Conservation (phyloP, 2,329 filamentous ascomycete genomes). For the Pseudocercospora musae region DNA sequence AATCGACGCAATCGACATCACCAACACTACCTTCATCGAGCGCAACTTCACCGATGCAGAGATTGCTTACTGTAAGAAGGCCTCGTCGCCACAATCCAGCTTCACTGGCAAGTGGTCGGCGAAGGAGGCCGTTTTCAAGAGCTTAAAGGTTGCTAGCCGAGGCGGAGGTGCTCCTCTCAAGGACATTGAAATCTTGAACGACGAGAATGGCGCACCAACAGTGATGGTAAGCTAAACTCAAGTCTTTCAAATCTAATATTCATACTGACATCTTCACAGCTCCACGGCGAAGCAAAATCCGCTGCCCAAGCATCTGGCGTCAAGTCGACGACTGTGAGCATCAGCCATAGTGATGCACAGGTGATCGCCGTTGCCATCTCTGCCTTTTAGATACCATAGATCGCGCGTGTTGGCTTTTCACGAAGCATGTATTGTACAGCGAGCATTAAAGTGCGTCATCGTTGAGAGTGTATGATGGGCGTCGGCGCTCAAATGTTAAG, state of each 20-base stretch:
- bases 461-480: background rate
- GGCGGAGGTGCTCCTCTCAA: constrained; percentile 86
- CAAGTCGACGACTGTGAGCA: constrained; percentile 85
- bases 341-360: constrained; percentile 92
- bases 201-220: constrained; percentile 75
- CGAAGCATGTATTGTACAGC: constrained; percentile 14
- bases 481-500: background rate
- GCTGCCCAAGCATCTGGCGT: constrained; percentile 85
- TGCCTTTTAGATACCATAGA: constrained; percentile 26
- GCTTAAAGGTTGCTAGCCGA: constrained; percentile 78
- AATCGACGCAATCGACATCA: constrained; percentile 80
- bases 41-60: constrained; percentile 89
- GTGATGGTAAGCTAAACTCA: constrained; percentile 67
- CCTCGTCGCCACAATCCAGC: constrained; percentile 76
- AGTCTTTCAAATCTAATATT: background rate
- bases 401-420: background rate
- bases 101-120: constrained; percentile 96
- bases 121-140: constrained; percentile 99
- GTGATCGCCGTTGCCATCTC: constrained; percentile 79
- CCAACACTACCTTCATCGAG: constrained; percentile 89
- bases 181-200: constrained; percentile 88
- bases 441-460: background rate
- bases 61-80: constrained; percentile 79
- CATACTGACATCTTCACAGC: constrained; percentile 49
- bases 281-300: constrained; percentile 77